Base-by-base conservation (phyloP, 2,329 filamentous ascomycete genomes). In the Colletotrichum tropicicola region DNA sequence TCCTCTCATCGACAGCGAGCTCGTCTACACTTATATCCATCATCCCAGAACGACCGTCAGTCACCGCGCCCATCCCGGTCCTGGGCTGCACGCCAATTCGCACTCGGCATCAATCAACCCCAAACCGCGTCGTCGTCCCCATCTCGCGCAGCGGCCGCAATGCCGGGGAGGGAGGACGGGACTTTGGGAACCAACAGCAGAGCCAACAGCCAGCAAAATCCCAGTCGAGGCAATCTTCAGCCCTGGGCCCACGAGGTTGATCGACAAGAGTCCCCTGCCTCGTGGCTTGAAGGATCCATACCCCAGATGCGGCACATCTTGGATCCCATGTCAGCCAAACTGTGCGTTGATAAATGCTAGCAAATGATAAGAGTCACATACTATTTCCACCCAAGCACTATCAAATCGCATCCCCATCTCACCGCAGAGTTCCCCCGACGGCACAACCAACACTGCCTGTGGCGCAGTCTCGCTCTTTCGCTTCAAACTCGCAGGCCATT, bases 391-490 rank as follows among this genome's bases (percentile, higher is more conserved):
- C 9, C 10, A 45, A 13, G 23, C 44, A 10, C 9, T 15, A 15
- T 6, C 28, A 21, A 21, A 44, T n/a, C 15, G 3, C 4, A 7
- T n/a, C n/a, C 27, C 32, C n/a, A n/a, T n/a, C n/a, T n/a, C 17
- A 17, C 21, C 27, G n/a, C 43, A n/a, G 44, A 59, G 54, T 25
- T 9, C 45, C 35, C 28, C 54, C 59, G 59, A 58, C 59, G 59
- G 59, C 27, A 13, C 17, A 51, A 58, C 32, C 41, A 41, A 39
- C 30, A 17, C 23, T 13, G n/a, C 17, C 4, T 41, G 41, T 39
- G 49, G 49, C 58, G 25, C 41, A 55, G 56, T n/a, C 56, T 59
- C 54, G 45, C 45, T 17, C n/a, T 32, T 28, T 47, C 52, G 45
- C 54, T 39, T n/a, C 25, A 23, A 35, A 56, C 39, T 44, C 57